Evolutionary conservation across 495 filamentous ascomycete genomes (phyloP), one percentile per base, ranked within the genome.

Genomic region (Podospora anserina): DNA sequence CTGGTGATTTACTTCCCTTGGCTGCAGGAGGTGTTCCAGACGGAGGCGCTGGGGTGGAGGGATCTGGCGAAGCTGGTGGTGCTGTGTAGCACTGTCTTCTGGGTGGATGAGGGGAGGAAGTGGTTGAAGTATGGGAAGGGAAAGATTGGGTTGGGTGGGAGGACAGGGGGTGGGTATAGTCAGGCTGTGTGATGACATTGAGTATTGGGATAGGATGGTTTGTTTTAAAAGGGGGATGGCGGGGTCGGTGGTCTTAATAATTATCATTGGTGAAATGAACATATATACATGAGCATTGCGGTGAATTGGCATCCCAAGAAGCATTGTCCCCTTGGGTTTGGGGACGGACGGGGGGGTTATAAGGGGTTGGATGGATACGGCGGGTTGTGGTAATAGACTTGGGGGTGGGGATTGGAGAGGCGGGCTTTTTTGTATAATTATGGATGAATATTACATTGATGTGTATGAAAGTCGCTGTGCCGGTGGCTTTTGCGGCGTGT

Each of bases 21-120:
- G 81, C 79, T 98, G 74, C 95, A 99, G 80, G 86, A 90, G 55
- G 88, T 97, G 27, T 98, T 98, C 81, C 94, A 97, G 82, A 99
- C 95, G 1, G 95, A 99, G 78, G 88, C 93, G 2, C 80, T 99
- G 20, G 81, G 87, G 23, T 71, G 92, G 0, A 75, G 82, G 57
- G 95, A 97, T 83, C 77, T 97, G 61, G 69, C 91, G 19, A 81
- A 87, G 67, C 78, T 99, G 72, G 66, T 94, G 20, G 77, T 82
- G 59, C 82, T 98, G 69, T 89, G 93, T 53, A 97, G 93, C 78
- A 87, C 86, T 11, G 95, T 99, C 28, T 97, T 98, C 79, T 97
- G 92, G 90, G 92, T 88, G 19, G 95, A 99, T 80, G 95, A 99
- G 83, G 88, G 79, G 16, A 85, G 95, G 78, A 99, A 99, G 83